Base-by-base conservation (phyloP, 352 stramenopile genomes). In the Phytophthora litchii region DNA sequence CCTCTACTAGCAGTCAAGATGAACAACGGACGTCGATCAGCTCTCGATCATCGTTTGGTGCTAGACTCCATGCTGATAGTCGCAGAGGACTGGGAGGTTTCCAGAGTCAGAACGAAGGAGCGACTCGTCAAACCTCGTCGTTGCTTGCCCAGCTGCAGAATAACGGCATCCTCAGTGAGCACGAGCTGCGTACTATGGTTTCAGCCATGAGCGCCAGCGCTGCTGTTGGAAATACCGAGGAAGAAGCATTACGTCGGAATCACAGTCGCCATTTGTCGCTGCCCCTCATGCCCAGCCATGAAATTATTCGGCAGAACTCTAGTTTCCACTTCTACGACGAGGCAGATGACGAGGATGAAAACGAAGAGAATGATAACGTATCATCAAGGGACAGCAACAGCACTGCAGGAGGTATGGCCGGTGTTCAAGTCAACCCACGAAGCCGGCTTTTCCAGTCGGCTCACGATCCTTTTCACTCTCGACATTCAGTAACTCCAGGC, bases 251-350 rank as follows among this genome's bases (percentile, higher is more conserved):
- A 0, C 58, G 54, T n/a, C 57, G 57, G 17, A 70, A 54, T 0
- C 58, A 73, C 37, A 60, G 35, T 48, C 75, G 78, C 13, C 71
- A 88, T 44, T 56, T 78, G 48, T 91, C 82, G 34, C 55, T 90
- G 17, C 82, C 80, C 0, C 34, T 82, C 17, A 78, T 88, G 59
- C 78, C 72, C 6, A 89, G 67, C 46, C 73, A 85, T 38, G 75
- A 81, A 41, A 71, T 76, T 27, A 41, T 71, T 20, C 60, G 46
- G 38, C 57, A 54, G 40, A 62, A 56, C 17, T 23, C 62, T 8
- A 62, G 21, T 11, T 64, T 57, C 27, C 53, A 62, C 0, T 59
- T 60, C 10, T 64, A 76, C 38, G 46, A 70, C 17, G 48, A 60
- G 27, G 50, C 46, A 25, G 46, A 74, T 20, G 65, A 67, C n/a